Evolutionary conservation across 2,329 filamentous ascomycete genomes (phyloP), one percentile per base, ranked within the genome.

Genomic region (Chaetomiaceae sp.): DNA sequence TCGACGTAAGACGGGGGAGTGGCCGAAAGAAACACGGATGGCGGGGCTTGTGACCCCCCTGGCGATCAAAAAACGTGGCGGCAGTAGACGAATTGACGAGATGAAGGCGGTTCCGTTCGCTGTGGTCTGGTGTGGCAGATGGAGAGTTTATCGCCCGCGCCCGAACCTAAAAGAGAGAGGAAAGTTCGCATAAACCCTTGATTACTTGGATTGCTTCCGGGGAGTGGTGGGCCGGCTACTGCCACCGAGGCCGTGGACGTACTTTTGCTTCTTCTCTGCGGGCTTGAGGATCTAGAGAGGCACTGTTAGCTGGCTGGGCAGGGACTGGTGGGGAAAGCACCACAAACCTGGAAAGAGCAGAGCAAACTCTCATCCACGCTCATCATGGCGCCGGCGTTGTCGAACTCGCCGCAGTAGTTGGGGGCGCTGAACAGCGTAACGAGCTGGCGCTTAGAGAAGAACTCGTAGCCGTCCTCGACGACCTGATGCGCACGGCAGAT

Each of bases 181-280:
- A 78, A 80, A 81, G 80, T 85, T 88, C 78, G 85, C 78, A 85
- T 86, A 76, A 80, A 79, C 77, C 80, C 77, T 83, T 83, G 79
- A 77, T 47, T 82, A 79, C 74, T 84, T 83, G 69, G 69, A 70
- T 72, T 81, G 79, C 74, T 85, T 88, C 77, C 81, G 79, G 73
- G 83, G 81, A 81, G 83, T 85, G 74, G 81, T 78, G 60, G 63
- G 59, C 72, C 82, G 81, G 77, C 79, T 81, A 78, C 82, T 79
- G 76, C 81, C 80, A 76, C 82, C 84, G 74, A 87, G 80, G 77
- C 81, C 80, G 77, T 84, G 82, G 71, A 95, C 91, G 81, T 95
- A 97, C 91, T 97, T 97, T 89, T 96, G 92, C 87, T 99, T 99
- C 87, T 99, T 99, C 84, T 99, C 94, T 74, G 94, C 94, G 69